Base-by-base conservation (phyloP, 1,139 yeast species). In the Yamadazyma conglobata region DNA sequence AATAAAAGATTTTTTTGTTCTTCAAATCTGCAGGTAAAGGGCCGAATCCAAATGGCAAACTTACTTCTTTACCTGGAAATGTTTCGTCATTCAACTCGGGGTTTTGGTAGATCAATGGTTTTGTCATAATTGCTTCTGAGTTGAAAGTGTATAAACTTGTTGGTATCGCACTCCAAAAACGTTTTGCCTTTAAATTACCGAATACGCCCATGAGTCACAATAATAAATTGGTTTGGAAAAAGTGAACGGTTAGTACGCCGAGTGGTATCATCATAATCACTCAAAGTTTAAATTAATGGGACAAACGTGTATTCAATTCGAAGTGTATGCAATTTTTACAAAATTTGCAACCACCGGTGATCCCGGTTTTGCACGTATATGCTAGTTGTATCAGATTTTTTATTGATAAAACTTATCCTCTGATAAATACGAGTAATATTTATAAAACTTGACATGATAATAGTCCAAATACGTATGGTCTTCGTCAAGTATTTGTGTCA, bases 1-100 rank as follows among this genome's bases (percentile, higher is more conserved):
- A 91, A 56, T 77, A 87, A 58, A 89, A 84, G 25, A 86, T 81
- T 36, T 54, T 56, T 32, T 59, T 59, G 46, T 61, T 61, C 13
- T 38, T 23, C 11, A 44, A 24, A 14, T 54, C 48, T 7, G 46
- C 32, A 0, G 73, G 72, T 5, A 67, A 39, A 2, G 79, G 76
- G 1, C 77, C 78, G 37, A 53, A 58, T 3, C 74, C 75, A 34
- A 52, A 69, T 6, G 62, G 68, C 30, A 75, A 54, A 4, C 45
- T 36, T 1, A 71, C 74, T 11, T 43, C 48, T 6, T 66, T 39
- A 16, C 73, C 70, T 3, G 62, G 59, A 24, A 40, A 46, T 5
- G 39, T 35, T 8, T 38, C 35, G 13, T 38, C 41, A 22, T 35
- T 28, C 19, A 54, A 34, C 32, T 56, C 61, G 6, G 59, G 58